phyloP scores from a whole-genome alignment of 805 yeast genomes.

The Zygotorulaspora chibaensis region DNA sequence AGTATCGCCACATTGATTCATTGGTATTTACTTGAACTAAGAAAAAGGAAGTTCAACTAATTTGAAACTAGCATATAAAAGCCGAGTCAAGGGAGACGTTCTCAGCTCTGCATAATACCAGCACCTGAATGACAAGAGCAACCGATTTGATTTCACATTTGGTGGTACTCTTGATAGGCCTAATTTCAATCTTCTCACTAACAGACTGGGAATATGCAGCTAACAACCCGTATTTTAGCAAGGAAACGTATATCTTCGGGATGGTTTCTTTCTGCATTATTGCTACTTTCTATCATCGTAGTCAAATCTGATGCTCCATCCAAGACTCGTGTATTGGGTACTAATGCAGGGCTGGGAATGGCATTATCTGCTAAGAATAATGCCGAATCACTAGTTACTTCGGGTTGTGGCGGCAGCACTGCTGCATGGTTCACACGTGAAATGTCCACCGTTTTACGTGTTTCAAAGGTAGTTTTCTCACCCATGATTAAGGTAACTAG shows the following conservation, averaged over 20 bases:
- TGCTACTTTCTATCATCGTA: background rate
- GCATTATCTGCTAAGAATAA: background rate
- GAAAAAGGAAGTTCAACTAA: background rate
- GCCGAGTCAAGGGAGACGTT: background rate
- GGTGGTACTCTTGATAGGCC: background rate
- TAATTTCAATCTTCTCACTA: background rate
- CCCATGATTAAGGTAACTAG: background rate
- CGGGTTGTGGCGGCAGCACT: background rate
- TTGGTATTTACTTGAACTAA: background rate
- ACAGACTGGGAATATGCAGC: background rate
- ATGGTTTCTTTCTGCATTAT: background rate
- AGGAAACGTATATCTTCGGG: background rate
- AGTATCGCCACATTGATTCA: background rate
- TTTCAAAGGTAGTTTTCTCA: background rate
- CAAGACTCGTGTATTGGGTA: background rate
- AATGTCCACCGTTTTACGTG: background rate
- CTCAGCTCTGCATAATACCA: background rate
- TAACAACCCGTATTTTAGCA: background rate
- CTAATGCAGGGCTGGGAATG: background rate
- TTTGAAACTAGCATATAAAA: background rate
- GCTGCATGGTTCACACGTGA: background rate
- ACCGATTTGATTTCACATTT: too few species aligned
- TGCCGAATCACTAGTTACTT: background rate
- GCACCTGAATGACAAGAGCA: background rate
- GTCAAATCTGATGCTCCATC: background rate